Percentiles rank a stretch among this genome's conserved stretches.
Conservation (phyloP, 2,329 filamentous ascomycete genomes). For the Tolypocladium ovalisporum region DNA sequence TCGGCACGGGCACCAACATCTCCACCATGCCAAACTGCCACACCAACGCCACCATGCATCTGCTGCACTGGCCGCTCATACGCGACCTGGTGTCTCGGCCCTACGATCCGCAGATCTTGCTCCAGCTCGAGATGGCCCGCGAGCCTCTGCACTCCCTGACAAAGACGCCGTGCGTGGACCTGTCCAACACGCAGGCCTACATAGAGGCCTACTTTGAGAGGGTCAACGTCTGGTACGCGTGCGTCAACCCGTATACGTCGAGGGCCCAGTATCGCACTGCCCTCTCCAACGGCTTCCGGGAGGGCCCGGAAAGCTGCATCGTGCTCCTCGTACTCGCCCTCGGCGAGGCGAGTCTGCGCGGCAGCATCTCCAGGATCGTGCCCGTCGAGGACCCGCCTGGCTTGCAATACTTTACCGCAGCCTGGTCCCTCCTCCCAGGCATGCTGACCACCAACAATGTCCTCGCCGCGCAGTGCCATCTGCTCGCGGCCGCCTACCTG, state of each 20-base stretch:
- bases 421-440: slow-evolving; percentile 65
- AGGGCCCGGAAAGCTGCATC: slow-evolving; percentile 73
- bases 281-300: slow-evolving; percentile 63
- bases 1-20: slow-evolving; percentile 56
- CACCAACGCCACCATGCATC: slow-evolving; percentile 67
- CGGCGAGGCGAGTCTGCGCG: slow-evolving; percentile 63
- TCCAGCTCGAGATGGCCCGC: slow-evolving; percentile 71
- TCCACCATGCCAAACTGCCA: slow-evolving; percentile 80
- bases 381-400: slow-evolving; percentile 63
- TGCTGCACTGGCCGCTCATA: slow-evolving; percentile 73
- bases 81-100: slow-evolving; percentile 65
- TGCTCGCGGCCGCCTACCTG: slow-evolving; percentile 70
- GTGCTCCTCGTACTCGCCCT: slow-evolving; percentile 69
- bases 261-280: slow-evolving; percentile 64
- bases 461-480: slow-evolving; percentile 67
- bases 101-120: slow-evolving; percentile 70
- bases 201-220: slow-evolving; percentile 71
- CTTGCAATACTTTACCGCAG: slow-evolving; percentile 68
- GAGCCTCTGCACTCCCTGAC: slow-evolving; percentile 61
- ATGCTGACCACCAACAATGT: slow-evolving; percentile 75
- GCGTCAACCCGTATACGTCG: slow-evolving; percentile 76
- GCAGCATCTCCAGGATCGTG: slow-evolving; percentile 64
- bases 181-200: slow-evolving; percentile 64
- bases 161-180: slow-evolving; percentile 54
- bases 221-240: slow-evolving; percentile 79